Base-by-base conservation (phyloP, 1,139 yeast genomes). In the Sugiyamaella japonica region DNA sequence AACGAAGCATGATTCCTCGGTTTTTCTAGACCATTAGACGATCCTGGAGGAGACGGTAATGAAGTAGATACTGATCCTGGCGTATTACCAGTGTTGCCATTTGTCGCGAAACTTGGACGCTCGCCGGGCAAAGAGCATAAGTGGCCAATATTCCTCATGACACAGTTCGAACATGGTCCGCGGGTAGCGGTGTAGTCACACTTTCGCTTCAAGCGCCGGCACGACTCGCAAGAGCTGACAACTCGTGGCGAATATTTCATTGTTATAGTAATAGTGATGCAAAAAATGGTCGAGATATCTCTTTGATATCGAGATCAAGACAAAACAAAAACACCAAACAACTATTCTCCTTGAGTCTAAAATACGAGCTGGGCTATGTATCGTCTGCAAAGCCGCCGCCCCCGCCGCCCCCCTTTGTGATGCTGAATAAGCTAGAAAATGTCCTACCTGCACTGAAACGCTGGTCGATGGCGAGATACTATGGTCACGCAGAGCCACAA, bases 101-200 rank as follows among this genome's bases (percentile, higher is more conserved):
- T 28, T 12, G 13, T 9, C n/a, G 17, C 31, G 34, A 13, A 28
- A 36, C 23, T 41, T 10, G 41, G 31, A 6, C 47, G 32, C 23
- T 49, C 52, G 9, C 48, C 48, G 9, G 52, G 52, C n/a, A 66
- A 69, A 0, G 69, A 62, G 32, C 58, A 56, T 34, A 56, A 47
- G 48, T 56, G 58, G 13, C 58, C 58, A 12, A 56, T 56, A 16
- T 50, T 46, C 13, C 58, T 46, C 58, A 56, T 56, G 10, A 47
- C 52, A 38, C 58, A 56, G 53, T 56, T 56, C 7, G 58, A 56
- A 38, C 58, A 56, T 8, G 58, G 58, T 3, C 58, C 58, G n/a
- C 41, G 29, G 17, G 42, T 46, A 28, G 45, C 38, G 7, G 32
- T 37, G 44, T 36, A 53, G 29, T 56, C 58, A 23, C 58, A 56